These are phyloP conservation scores for Thozetella sp. DNA, from an alignment of 495 filamentous ascomycete genomes.

Conservation along the genomic window DNA sequence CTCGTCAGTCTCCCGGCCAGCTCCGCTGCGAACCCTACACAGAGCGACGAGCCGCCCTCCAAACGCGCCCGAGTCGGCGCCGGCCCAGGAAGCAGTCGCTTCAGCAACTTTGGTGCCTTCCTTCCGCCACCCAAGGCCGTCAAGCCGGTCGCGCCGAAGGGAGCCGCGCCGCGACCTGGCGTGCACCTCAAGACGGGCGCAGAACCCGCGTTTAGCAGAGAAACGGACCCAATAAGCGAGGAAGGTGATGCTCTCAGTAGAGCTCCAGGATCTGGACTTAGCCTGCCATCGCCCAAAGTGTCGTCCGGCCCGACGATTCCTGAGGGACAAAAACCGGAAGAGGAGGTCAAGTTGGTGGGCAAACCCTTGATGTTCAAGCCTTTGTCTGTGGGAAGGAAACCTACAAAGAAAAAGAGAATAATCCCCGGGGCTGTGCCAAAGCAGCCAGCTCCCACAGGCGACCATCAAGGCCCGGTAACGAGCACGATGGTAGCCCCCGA, in stretches of 20 bases:
- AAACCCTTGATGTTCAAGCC: slow-evolving; percentile 89
- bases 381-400: slow-evolving; percentile 72
- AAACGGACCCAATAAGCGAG: slow-evolving; percentile 28
- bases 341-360: slow-evolving; percentile 68
- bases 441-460: background rate
- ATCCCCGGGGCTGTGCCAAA: slow-evolving; percentile 31
- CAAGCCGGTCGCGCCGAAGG: slow-evolving; percentile 17
- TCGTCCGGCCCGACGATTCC: slow-evolving; percentile 37
- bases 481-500: slow-evolving; percentile 6
- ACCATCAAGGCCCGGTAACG: background rate
- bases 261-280: slow-evolving; percentile 13
- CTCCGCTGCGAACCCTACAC: slow-evolving; percentile 29
- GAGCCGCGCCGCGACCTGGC: slow-evolving; percentile 39
- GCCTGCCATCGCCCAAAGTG: slow-evolving; percentile 24
- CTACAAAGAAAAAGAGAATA: slow-evolving; percentile 54
- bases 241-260: slow-evolving; percentile 14
- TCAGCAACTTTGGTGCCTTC: slow-evolving; percentile 81
- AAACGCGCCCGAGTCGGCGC: slow-evolving; percentile 66
- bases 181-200: slow-evolving; percentile 81
- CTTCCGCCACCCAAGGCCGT: slow-evolving; percentile 81
- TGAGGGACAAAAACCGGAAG: slow-evolving; percentile 47
- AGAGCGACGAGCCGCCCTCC: slow-evolving; percentile 62
- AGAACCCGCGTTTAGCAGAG: slow-evolving; percentile 74
- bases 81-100: slow-evolving; percentile 42
- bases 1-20: slow-evolving; percentile 65